Evolutionary conservation across 768 basidiomycete species (phyloP), one percentile per base, ranked within the genome.

Genomic region (Pseudohyphozyma bogoriensis): DNA sequence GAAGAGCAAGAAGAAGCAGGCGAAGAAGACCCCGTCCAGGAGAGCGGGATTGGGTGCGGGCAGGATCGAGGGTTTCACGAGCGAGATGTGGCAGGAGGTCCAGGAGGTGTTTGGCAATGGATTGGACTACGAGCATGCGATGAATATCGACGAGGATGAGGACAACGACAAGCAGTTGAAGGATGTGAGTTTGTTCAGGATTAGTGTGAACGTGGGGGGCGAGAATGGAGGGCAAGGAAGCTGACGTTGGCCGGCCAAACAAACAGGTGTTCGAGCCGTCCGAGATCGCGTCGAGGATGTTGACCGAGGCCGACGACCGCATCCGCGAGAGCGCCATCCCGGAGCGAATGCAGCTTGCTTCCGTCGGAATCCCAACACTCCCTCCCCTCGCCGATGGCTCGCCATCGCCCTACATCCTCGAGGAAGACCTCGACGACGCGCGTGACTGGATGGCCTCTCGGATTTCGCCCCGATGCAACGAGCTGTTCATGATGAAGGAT

Each of bases 51-150:
- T 67, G 28, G 62, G 55, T 0, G 53, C 56, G 44, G 58, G 66
- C 0, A 47, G 56, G 22, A 51, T 64, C 46, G 62, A 67, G 45
- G 65, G 66, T 1, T 55, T 67, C 31, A 53, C 55, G 29, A 42
- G 39, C 32, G 70, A 69, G 55, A 85, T 89, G 31, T 95, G 90
- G 89, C 85, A 87, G 50, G 95, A 96, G 75, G 86, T 97, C 31
- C 85, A 87, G 63, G 92, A 89, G 60, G 89, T 97, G 2, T 99
- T 99, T 66, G 95, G 95, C 36, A 87, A 92, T 65, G 95, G 95
- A 10, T 84, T 86, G 68, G 92, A 97, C 66, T 99, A 93, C 72
- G 90, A 90, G 68, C 92, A 89, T 86, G 92, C 92, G 16, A 73
- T 99, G 47, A 84, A 78, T 49, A 70, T 62, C 16, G 89, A 84